Percentiles rank a stretch among this genome's conserved stretches.
Conservation (phyloP, 2,329 filamentous ascomycete species). For the Grosmannia clavigera region DNA sequence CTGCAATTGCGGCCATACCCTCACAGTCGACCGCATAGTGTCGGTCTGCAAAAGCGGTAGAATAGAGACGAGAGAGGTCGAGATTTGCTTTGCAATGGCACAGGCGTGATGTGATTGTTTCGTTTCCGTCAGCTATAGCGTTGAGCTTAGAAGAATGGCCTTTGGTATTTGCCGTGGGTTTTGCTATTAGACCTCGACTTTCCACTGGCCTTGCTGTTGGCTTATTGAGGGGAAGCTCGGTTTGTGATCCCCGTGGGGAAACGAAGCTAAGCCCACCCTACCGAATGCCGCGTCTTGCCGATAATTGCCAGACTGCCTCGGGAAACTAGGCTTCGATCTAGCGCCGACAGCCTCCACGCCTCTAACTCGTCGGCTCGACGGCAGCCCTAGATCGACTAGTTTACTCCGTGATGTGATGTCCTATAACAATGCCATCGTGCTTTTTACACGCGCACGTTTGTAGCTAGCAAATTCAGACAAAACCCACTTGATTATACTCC, state of each 20-base stretch:
- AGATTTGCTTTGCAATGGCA: neutral
- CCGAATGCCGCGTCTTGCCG: neutral
- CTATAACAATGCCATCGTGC: no score
- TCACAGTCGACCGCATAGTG: constrained; percentile 14
- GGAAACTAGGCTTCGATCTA: neutral
- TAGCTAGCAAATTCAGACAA: neutral
- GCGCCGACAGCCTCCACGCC: no score
- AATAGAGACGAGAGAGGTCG: neutral
- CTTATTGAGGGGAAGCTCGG: neutral
- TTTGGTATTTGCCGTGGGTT: neutral
- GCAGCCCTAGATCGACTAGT: no score
- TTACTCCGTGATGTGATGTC: no score
- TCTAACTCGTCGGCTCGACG: no score
- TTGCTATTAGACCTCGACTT: neutral
- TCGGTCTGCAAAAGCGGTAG: neutral
- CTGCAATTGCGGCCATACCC: constrained; percentile 17
- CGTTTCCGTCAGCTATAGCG: neutral
- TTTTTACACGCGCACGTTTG: no score
- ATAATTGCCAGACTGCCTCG: neutral
- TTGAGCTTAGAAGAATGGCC: neutral
- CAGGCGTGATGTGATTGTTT: neutral
- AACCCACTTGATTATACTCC: neutral
- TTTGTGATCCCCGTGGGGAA: neutral
- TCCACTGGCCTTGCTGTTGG: neutral
- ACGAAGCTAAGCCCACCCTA: neutral